Percentiles rank a stretch among this genome's conserved stretches.
These are phyloP conservation scores for Mediolabrus comicus DNA, from an alignment of 108 stramenopile genomes.

Conservation along the genomic window DNA sequence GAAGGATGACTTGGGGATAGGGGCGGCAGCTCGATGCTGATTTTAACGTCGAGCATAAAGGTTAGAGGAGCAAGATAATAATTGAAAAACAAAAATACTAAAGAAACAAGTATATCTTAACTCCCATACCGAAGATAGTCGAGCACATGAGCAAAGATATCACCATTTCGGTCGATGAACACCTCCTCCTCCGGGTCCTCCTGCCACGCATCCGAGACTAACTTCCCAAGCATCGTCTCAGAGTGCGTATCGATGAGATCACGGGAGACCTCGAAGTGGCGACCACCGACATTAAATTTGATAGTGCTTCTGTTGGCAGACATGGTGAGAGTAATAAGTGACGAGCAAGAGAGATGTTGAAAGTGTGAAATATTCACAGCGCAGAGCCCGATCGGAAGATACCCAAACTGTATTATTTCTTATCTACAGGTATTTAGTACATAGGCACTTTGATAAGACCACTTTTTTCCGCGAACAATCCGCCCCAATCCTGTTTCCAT, in stretches of 20 bases:
- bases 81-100: neutral
- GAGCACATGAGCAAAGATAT: conserved; percentile 12
- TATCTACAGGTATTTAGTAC: too few species aligned
- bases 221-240: conserved; percentile 18
- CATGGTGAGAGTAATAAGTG: neutral
- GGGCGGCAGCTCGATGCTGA: conserved; percentile 10
- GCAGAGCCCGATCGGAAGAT: too few species aligned
- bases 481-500: too few species aligned
- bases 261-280: conserved; percentile 18
- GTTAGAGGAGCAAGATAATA: neutral
- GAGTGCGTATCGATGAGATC: conserved; percentile 4
- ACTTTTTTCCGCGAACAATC: too few species aligned
- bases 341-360: neutral
- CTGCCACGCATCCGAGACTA: conserved; percentile 25
- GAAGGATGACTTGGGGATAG: neutral
- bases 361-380: neutral
- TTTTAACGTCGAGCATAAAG: neutral
- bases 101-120: neutral
- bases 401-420: too few species aligned
- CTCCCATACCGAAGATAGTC: conserved; percentile 25
- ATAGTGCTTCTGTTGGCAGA: conserved; percentile 6
- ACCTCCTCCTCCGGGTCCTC: conserved; percentile 8
- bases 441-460: too few species aligned
- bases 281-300: conserved; percentile 25
- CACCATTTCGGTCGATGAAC: conserved; percentile 19